phyloP scores from a whole-genome alignment of 2,329 filamentous ascomycete species.

The Beauveria sp. region DNA sequence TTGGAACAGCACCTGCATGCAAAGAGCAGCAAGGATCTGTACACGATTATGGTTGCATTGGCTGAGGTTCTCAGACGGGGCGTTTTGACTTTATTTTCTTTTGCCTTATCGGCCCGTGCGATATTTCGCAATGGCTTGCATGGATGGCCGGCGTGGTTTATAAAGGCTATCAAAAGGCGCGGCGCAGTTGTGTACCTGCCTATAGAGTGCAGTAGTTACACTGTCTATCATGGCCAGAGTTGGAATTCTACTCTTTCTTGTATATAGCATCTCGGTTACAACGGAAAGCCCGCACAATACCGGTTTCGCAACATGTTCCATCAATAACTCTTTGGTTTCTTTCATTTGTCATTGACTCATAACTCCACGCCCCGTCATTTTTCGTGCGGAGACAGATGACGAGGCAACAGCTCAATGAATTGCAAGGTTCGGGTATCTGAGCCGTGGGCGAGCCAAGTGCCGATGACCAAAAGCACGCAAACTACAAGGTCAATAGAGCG shows the following conservation, averaged over 20 bases:
- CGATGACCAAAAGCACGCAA: neutral
- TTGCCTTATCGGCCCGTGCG: neutral
- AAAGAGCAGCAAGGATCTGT: neutral
- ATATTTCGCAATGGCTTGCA: neutral
- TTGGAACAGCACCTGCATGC: neutral
- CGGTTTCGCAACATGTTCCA: neutral
- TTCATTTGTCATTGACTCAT: neutral
- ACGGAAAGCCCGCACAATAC: neutral
- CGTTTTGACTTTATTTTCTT: neutral
- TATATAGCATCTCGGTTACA: neutral
- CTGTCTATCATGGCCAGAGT: neutral
- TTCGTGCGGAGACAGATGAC: no score
- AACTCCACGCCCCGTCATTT: neutral
- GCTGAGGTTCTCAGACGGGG: neutral
- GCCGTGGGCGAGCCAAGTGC: neutral
- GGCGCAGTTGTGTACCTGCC: neutral
- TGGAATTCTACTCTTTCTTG: neutral
- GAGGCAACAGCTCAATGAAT: no score
- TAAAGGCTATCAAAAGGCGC: neutral
- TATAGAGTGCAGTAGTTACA: neutral
- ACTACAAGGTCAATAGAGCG: no score
- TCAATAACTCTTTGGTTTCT: neutral
- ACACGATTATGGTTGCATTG: conserved; percentile 5
- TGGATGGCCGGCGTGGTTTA: neutral
- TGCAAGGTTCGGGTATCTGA: neutral